phyloP scores from a whole-genome alignment of 768 basidiomycete species.

The Trichaptum fuscoviolaceum region DNA sequence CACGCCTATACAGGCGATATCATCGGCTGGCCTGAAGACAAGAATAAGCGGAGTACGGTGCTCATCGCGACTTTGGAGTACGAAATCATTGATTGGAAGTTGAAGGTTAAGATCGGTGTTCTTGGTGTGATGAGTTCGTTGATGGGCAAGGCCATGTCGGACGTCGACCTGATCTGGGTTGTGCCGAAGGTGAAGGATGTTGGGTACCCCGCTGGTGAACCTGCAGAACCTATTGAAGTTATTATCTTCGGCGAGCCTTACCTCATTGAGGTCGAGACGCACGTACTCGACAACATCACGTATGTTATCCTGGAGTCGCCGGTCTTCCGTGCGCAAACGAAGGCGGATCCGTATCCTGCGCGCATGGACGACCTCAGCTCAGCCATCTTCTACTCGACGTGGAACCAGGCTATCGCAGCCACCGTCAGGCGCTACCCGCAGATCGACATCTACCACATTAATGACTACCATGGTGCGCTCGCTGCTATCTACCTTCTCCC shows the following conservation, averaged over 20 bases:
- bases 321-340: too few species aligned
- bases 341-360: constrained; percentile 90
- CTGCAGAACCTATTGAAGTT: constrained; percentile 91
- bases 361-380: constrained; percentile 97
- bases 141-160: too few species aligned
- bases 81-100: constrained; percentile 95
- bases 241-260: constrained; percentile 96
- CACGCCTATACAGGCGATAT: too few species aligned
- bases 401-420: constrained; percentile 97
- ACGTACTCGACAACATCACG: too few species aligned
- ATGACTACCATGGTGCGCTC: constrained; percentile 92
- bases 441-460: constrained; percentile 92
- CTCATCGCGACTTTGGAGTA: constrained; percentile 92
- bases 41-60: constrained; percentile 85
- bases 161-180: too few species aligned
- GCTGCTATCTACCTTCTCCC: constrained; percentile 91
- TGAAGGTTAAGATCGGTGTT: too few species aligned
- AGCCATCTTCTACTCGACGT: constrained; percentile 96
- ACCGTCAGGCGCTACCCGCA: too few species aligned
- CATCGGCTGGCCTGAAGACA: too few species aligned
- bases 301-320: too few species aligned
- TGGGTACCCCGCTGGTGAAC: constrained; percentile 88
- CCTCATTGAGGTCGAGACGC: too few species aligned
- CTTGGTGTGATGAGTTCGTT: too few species aligned
- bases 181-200: constrained; percentile 96